phyloP scores from a whole-genome alignment of 1,139 yeast species.

The Pneumocystis jirovecii region DNA sequence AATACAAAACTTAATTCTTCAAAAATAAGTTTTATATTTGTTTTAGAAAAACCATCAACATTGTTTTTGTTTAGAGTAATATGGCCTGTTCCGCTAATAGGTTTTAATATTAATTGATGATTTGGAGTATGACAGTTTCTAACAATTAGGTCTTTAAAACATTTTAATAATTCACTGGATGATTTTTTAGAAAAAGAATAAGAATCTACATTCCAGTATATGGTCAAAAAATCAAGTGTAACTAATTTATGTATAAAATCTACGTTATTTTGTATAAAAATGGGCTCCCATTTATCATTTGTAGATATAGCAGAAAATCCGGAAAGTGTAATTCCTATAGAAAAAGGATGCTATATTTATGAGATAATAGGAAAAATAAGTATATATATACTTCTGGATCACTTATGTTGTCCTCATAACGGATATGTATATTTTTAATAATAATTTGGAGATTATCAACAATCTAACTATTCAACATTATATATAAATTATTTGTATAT shows the following conservation, averaged over 20 bases:
- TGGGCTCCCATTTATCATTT: conserved; percentile 70
- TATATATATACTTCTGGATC: conserved; percentile 22
- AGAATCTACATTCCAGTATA: conserved; percentile 74
- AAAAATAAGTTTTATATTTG: conserved; percentile 47
- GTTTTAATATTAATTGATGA: conserved; percentile 59
- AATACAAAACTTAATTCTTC: conserved; percentile 77
- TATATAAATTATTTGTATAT: neutral
- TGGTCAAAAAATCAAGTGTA: conserved; percentile 56
- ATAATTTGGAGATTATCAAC: conserved; percentile 91
- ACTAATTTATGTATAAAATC: conserved; percentile 60
- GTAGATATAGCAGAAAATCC: conserved; percentile 90
- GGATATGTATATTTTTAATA: conserved; percentile 73
- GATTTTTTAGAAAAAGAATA: conserved; percentile 22
- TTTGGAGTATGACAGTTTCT: conserved; percentile 16
- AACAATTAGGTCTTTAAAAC: conserved; percentile 19
- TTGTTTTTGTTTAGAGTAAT: conserved; percentile 72
- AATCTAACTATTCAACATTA: conserved; percentile 24
- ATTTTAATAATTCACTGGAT: conserved; percentile 15
- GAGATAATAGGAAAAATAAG: conserved; percentile 36
- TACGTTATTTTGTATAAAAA: conserved; percentile 62
- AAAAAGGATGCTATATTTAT: conserved; percentile 38
- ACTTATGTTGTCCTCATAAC: conserved; percentile 62
- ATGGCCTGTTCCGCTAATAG: conserved; percentile 81
- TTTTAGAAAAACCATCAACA: conserved; percentile 22
- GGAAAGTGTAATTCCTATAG: conserved; percentile 66